A percentile compares a stretch with the other conserved stretches of the same genome.
These are phyloP conservation scores for Phoma sp. DNA, from an alignment of 2,329 filamentous ascomycete species.

Conservation along the genomic window DNA sequence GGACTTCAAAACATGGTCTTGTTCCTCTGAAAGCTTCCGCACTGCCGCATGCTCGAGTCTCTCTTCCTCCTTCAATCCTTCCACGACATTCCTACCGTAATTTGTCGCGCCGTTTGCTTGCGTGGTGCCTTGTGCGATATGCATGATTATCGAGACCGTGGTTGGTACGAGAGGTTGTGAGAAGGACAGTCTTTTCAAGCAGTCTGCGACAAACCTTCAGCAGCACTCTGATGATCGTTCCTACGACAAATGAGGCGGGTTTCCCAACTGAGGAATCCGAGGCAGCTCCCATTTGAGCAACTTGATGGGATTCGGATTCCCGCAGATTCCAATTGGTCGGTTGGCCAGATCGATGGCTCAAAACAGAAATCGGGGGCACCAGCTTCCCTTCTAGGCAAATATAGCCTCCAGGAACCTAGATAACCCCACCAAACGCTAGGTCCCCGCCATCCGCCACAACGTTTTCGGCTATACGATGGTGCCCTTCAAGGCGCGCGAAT, in stretches of 20 bases:
- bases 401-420: background rate
- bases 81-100: slow-evolving; percentile 35
- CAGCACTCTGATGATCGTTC: background rate
- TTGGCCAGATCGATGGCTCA: background rate
- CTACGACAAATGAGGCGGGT: background rate
- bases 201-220: background rate
- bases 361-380: slow-evolving; percentile 9
- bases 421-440: slow-evolving; percentile 1
- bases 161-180: background rate
- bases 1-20: slow-evolving; percentile 64
- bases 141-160: slow-evolving; percentile 13
- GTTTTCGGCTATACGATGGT: slow-evolving; percentile 10
- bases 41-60: slow-evolving; percentile 27
- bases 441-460: background rate
- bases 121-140: slow-evolving; percentile 24
- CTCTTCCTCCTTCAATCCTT: slow-evolving; percentile 34
- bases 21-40: slow-evolving; percentile 35
- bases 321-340: slow-evolving; percentile 6
- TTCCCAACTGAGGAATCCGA: slow-evolving; percentile 9
- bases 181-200: slow-evolving; percentile 8
- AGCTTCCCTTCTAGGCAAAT: background rate
- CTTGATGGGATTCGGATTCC: slow-evolving; percentile 1
- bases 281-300: background rate
- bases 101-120: slow-evolving; percentile 24
- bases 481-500: background rate